phyloP scores from a whole-genome alignment of 805 yeast genomes.

The Pichia cephalocereana region DNA sequence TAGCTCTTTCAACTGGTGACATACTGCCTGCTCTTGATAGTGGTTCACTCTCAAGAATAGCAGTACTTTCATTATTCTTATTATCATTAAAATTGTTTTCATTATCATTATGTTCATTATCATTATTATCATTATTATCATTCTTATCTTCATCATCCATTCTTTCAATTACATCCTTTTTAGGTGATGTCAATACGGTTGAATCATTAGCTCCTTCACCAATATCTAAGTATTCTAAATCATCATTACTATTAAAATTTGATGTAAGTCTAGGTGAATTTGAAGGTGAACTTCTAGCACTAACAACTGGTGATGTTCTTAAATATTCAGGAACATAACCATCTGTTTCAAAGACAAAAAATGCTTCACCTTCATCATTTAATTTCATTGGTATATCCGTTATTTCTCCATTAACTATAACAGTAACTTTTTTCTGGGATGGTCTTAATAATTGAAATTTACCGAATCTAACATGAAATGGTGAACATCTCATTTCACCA shows the following conservation, averaged over 20 bases:
- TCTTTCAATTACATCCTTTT: not conserved
- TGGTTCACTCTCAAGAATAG: not conserved
- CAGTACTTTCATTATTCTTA: not conserved
- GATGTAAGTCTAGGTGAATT: conserved; percentile 6
- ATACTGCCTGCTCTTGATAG: conserved; percentile 2
- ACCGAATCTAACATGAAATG: conserved; percentile 95
- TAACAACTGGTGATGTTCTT: conserved; percentile 78
- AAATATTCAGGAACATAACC: conserved; percentile 65
- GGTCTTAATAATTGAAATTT: conserved; percentile 89
- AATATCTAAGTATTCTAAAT: conserved; percentile 44
- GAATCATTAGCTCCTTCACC: conserved; percentile 22
- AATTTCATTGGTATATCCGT: conserved; percentile 90
- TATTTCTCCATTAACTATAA: conserved; percentile 71
- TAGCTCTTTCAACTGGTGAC: conserved; percentile 42
- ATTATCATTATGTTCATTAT: too few species aligned
- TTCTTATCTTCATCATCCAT: not conserved
- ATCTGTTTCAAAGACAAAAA: conserved; percentile 86
- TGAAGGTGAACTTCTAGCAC: conserved; percentile 55
- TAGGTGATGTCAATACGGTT: not conserved
- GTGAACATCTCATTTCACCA: conserved; percentile 70
- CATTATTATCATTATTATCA: too few species aligned
- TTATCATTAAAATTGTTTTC: not conserved
- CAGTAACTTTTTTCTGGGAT: conserved; percentile 87
- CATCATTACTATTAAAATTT: conserved; percentile 25
- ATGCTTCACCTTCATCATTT: conserved; percentile 97